Evolutionary conservation across 192 early-diverging fungal genomes (phyloP).

Genomic region (Coemansia sp.): DNA sequence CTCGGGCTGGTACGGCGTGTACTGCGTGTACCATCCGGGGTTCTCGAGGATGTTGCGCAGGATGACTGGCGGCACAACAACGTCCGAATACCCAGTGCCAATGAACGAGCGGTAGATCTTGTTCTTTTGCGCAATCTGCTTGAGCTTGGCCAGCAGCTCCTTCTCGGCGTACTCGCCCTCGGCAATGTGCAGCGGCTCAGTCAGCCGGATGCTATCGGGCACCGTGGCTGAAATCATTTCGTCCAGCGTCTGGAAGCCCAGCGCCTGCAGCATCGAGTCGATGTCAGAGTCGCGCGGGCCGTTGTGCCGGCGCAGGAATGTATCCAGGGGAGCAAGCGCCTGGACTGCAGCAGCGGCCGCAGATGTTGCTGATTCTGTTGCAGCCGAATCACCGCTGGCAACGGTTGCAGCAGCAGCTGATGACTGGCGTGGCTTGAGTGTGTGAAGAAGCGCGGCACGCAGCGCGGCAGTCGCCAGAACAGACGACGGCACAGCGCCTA

Average conservation of each 20-base stretch:
- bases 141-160: slow-evolving; percentile 81
- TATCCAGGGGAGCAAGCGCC: slow-evolving; percentile 60
- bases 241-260: slow-evolving; percentile 79
- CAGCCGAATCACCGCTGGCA: neutral
- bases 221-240: slow-evolving; percentile 82
- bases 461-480: slow-evolving; percentile 19
- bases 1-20: slow-evolving; percentile 99
- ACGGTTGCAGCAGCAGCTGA: slow-evolving; percentile 31
- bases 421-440: slow-evolving; percentile 48
- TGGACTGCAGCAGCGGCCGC: slow-evolving; percentile 20
- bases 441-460: slow-evolving; percentile 48
- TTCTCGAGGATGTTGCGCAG: slow-evolving; percentile 97
- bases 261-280: slow-evolving; percentile 74
- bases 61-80: slow-evolving; percentile 91
- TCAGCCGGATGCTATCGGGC: slow-evolving; percentile 75
- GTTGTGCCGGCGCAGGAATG: slow-evolving; percentile 84
- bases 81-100: slow-evolving; percentile 93
- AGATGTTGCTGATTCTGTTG: neutral
- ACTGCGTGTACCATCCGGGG: slow-evolving; percentile 99
- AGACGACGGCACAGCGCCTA: slow-evolving; percentile 15
- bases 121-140: slow-evolving; percentile 87
- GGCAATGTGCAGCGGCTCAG: slow-evolving; percentile 70
- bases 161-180: slow-evolving; percentile 76
- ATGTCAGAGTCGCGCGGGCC: slow-evolving; percentile 78
- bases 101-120: slow-evolving; percentile 90